phyloP scores from a whole-genome alignment of 2,329 filamentous ascomycete genomes.

The Monosporascus sp. region DNA sequence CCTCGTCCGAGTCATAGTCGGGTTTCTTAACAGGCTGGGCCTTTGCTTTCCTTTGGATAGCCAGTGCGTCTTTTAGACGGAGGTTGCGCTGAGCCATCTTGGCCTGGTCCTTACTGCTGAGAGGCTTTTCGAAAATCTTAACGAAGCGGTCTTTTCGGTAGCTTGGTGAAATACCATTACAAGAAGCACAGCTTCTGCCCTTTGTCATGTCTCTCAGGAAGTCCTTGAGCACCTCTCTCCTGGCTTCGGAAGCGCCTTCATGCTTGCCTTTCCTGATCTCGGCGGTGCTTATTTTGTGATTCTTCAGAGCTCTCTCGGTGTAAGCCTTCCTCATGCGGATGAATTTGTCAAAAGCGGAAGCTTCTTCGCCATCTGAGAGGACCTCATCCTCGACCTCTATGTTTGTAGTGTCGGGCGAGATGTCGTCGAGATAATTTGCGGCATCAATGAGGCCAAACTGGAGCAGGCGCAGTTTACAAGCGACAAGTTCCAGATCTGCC shows the following conservation, averaged over 20 bases:
- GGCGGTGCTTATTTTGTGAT: slow-evolving; percentile 44
- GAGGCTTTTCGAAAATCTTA: slow-evolving; percentile 85
- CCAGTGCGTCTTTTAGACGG: slow-evolving; percentile 64
- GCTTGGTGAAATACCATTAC: slow-evolving; percentile 66
- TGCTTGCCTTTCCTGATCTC: slow-evolving; percentile 64
- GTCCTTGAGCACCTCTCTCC: slow-evolving; percentile 71
- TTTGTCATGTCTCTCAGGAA: slow-evolving; percentile 71
- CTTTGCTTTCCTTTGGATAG: slow-evolving; percentile 38
- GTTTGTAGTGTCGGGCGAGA: slow-evolving; percentile 27
- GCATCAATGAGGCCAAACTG: slow-evolving; percentile 71
- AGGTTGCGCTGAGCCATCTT: slow-evolving; percentile 69
- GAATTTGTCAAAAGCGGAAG: slow-evolving; percentile 44
- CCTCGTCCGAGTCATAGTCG: slow-evolving; percentile 57
- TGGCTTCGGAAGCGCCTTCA: slow-evolving; percentile 73
- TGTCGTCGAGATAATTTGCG: slow-evolving; percentile 39
- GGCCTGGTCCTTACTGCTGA: slow-evolving; percentile 68
- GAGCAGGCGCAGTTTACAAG: slow-evolving; percentile 79
- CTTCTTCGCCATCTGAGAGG: slow-evolving; percentile 61
- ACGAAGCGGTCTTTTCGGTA: slow-evolving; percentile 88
- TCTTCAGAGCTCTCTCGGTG: slow-evolving; percentile 66
- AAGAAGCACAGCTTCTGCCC: slow-evolving; percentile 62
- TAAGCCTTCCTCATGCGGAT: slow-evolving; percentile 56
- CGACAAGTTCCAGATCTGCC: slow-evolving; percentile 69
- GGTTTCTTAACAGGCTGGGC: slow-evolving; percentile 30
- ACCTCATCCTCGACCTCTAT: slow-evolving; percentile 45